Conservation (phyloP, 2,329 filamentous ascomycete genomes). For the Penicillium oxalicum region DNA sequence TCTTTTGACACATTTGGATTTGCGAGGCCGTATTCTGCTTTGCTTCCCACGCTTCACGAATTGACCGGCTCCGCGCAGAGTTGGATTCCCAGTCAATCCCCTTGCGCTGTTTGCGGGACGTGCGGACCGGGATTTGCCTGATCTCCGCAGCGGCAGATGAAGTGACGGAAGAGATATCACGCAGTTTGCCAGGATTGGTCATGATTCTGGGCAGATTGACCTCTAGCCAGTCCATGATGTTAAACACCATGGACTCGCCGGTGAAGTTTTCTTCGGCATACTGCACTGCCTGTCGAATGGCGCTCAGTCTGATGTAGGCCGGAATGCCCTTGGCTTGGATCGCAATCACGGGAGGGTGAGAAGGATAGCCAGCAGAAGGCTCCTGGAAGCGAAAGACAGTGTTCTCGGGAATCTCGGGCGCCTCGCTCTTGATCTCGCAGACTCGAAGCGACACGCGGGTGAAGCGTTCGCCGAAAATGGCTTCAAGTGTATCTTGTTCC, state of each 20-base stretch:
- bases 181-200: constrained; percentile 72
- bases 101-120: constrained; percentile 44
- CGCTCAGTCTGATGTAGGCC: constrained; percentile 86
- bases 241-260: constrained; percentile 87
- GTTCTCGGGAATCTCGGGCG: constrained; percentile 39
- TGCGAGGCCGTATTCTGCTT: constrained; percentile 61
- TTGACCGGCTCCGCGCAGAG: constrained; percentile 51
- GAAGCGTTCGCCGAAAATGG: constrained; percentile 76
- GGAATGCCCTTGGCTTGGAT: constrained; percentile 65
- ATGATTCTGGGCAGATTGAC: constrained; percentile 76
- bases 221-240: constrained; percentile 86
- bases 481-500: constrained; percentile 74
- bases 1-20: constrained; percentile 66
- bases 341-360: constrained; percentile 60
- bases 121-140: constrained; percentile 23
- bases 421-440: constrained; percentile 64
- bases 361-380: constrained; percentile 65
- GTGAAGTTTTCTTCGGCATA: constrained; percentile 65
- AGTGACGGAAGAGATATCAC: constrained; percentile 75
- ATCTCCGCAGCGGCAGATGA: constrained; percentile 39
- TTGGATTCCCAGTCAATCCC: constrained; percentile 61
- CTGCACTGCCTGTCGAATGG: constrained; percentile 68
- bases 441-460: constrained; percentile 54
- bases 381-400: constrained; percentile 61
- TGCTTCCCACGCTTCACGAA: constrained; percentile 59